Base-by-base conservation (phyloP, 305 asterid genomes). In the Petunia hybrid region DNA sequence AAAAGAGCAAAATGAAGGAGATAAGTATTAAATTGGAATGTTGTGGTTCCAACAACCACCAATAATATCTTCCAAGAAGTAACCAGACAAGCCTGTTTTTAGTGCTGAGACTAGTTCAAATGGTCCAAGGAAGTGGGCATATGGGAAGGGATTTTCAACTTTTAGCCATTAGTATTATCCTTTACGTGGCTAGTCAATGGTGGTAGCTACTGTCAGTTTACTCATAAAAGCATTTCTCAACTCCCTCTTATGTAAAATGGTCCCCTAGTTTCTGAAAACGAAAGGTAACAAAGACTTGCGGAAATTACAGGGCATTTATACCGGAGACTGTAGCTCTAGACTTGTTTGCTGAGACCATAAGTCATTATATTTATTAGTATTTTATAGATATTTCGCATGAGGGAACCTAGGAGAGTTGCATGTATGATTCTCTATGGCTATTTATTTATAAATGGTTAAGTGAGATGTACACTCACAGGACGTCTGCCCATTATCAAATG, bases 41-140 rank as follows among this genome's bases (percentile, higher is more conserved):
- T 74, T 74, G 79, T 74, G 79, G 53, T 74, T 53, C 1, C 79
- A 53, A 74, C 64, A 38, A 38, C 70, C 2, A 74, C 64, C n/a
- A 53, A 53, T 63, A 53, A 74, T 74, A 74, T 74, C 62, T 53
- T 53, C 79, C 39, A 13, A 43, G 64, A 74, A 53, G 64, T 36
- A 74, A 53, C 48, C 79, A 74, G 64, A 74, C 48, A 74, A 53
- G 64, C 53, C 64, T 51, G 79, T 74, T 36, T 74, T 51, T 62
- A 51, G 64, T 73, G 78, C 45, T 73, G 62, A 74, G 79, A 8
- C 57, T 7, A 74, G 79, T 74, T 74, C 79, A 74, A 74, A 69
- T 53, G 79, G 79, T 53, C 48, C 79, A 74, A 74, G 13, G n/a
- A 74, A 74, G 64, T 74, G 78, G 48, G 48, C 78, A 36, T 51